Evolutionary conservation across 768 basidiomycete species (phyloP).

Genomic region (Russula emetica): DNA sequence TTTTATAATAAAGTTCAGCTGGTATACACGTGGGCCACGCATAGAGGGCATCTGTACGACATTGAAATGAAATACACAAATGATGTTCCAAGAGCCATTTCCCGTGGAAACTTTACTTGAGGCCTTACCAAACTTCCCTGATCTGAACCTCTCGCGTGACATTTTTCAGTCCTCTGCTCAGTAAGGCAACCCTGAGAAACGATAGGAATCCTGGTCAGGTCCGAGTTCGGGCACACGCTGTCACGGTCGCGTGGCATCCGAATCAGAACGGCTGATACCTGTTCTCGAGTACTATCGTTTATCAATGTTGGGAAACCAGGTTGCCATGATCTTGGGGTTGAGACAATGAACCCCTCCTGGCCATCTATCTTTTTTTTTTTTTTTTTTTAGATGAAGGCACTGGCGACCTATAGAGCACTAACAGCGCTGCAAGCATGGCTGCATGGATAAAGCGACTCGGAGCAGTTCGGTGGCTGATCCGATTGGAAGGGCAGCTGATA

Average conservation of each 20-base stretch:
- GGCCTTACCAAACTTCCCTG: not conserved
- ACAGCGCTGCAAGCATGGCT: not conserved
- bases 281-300: not conserved
- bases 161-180: not conserved
- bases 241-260: not conserved
- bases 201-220: not conserved
- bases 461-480: not conserved
- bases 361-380: not conserved
- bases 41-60: not conserved
- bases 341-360: not conserved
- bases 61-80: not conserved
- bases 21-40: slow-evolving; percentile 1
- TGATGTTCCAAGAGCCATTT: slow-evolving; percentile 1
- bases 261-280: not conserved
- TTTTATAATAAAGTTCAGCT: not conserved
- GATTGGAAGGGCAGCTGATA: not conserved
- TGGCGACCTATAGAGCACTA: not conserved
- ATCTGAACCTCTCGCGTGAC: not conserved
- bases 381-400: not conserved
- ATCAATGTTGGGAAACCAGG: not conserved
- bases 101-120: not conserved
- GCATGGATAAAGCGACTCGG: not conserved
- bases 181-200: slow-evolving; percentile 6
- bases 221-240: not conserved
- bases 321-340: not conserved